phyloP scores from a whole-genome alignment of 495 filamentous ascomycete species.

The Aspergillus kassunensis region DNA sequence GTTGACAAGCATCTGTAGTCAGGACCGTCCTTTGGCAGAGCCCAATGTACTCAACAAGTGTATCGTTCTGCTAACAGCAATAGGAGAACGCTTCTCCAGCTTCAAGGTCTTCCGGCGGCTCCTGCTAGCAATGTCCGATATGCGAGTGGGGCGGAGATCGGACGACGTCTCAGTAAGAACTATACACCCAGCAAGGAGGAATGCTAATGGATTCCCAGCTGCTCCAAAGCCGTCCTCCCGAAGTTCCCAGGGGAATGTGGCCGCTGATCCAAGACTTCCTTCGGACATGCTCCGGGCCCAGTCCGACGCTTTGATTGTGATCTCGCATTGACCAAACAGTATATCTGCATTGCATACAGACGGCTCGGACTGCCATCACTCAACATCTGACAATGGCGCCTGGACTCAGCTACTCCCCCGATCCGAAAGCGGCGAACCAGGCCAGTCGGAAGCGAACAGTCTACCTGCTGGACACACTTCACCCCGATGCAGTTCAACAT shows the following conservation, averaged over 20 bases:
- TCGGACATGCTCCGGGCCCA: neutral
- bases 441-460: slow-evolving; percentile 23
- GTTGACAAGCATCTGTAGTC: neutral
- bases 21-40: neutral
- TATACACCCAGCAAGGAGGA: neutral
- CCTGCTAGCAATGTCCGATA: neutral
- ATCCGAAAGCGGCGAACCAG: neutral
- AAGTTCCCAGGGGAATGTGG: neutral
- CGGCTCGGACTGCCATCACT: neutral
- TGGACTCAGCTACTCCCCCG: neutral
- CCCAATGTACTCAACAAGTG: neutral
- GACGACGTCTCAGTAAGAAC: neutral
- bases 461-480: slow-evolving; percentile 24
- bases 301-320: slow-evolving; percentile 3
- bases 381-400: neutral
- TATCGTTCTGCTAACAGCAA: neutral
- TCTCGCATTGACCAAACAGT: too few species aligned
- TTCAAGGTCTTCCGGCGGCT: neutral
- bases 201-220: neutral
- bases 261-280: neutral
- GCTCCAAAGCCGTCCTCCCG: neutral
- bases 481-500: slow-evolving; percentile 19
- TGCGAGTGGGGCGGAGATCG: neutral
- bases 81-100: neutral
- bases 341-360: too few species aligned